phyloP scores from a whole-genome alignment of 192 early-diverging fungal genomes.

The Spizellomyces punctatus region DNA sequence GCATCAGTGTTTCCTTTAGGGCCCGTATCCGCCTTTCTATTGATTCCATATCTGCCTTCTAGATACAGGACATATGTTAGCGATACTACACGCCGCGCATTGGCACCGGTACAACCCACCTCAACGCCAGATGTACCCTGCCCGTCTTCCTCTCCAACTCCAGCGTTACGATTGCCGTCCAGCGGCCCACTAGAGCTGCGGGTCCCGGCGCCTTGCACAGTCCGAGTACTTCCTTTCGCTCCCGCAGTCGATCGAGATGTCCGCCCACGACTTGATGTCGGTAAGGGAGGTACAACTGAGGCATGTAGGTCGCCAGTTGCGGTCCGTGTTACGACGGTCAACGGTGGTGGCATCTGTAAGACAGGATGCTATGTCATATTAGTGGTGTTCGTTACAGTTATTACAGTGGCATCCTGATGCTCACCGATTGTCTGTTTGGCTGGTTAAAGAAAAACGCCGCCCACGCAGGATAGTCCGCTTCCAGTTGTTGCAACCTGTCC shows the following conservation, averaged over 20 bases:
- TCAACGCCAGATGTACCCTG: too few species aligned
- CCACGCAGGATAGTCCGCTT: constrained; percentile 77
- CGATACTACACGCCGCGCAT: too few species aligned
- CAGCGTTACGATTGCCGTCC: neutral
- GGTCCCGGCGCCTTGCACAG: neutral
- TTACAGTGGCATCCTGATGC: neutral
- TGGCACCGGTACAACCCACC: too few species aligned
- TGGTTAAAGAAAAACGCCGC: constrained; percentile 78
- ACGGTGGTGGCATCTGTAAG: constrained; percentile 5
- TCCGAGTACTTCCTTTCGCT: neutral
- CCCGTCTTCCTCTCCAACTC: too few species aligned
- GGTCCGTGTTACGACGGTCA: constrained; percentile 21
- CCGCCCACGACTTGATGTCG: neutral
- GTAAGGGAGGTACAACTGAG: constrained; percentile 17
- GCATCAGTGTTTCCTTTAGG: constrained; percentile 20
- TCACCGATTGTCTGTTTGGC: constrained; percentile 50
- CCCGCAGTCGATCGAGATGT: neutral
- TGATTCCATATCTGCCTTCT: constrained; percentile 4
- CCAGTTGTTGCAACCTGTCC: constrained; percentile 74
- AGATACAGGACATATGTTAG: too few species aligned
- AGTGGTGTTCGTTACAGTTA: neutral
- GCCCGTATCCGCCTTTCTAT: constrained; percentile 9
- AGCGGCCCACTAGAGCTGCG: neutral
- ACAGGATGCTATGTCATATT: neutral
- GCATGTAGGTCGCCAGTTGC: constrained; percentile 1